These are phyloP conservation scores for Agrocybe chaxingu DNA, from an alignment of 768 basidiomycete genomes.

Conservation along the genomic window DNA sequence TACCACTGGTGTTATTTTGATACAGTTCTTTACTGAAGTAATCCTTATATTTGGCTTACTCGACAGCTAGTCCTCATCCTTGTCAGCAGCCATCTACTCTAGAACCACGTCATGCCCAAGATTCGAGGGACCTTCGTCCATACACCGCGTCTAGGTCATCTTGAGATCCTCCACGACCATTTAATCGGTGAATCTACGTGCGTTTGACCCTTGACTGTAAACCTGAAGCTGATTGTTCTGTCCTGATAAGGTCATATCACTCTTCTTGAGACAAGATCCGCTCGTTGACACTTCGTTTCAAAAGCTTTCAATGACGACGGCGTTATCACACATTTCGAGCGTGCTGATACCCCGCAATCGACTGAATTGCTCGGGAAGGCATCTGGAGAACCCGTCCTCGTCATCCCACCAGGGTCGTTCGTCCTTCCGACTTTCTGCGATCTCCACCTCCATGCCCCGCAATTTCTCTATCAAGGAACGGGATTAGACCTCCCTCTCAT, in stretches of 20 bases:
- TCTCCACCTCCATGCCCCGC: conserved; percentile 85
- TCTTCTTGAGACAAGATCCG: background rate
- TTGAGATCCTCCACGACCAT: conserved; percentile 56
- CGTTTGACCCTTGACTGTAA: background rate
- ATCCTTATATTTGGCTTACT: background rate
- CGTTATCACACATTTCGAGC: conserved; percentile 48
- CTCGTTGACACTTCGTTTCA: background rate
- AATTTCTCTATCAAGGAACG: conserved; percentile 85
- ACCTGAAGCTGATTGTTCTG: background rate
- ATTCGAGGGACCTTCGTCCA: conserved; percentile 58
- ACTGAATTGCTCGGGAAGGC: conserved; percentile 22
- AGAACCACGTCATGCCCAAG: conserved; percentile 17
- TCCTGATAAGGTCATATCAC: background rate
- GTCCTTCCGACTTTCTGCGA: conserved; percentile 80
- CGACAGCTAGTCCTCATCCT: too few relatives aligned
- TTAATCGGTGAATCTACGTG: conserved; percentile 39
- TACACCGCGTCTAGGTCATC: conserved; percentile 45
- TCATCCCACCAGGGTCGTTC: conserved; percentile 55
- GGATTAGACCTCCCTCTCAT: conserved; percentile 83
- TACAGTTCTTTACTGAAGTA: background rate
- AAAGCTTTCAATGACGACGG: conserved; percentile 38
- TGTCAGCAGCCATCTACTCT: too few relatives aligned
- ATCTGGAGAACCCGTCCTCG: conserved; percentile 16
- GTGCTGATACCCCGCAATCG: conserved; percentile 32
- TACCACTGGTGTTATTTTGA: too few relatives aligned